Percentiles rank a stretch among this genome's conserved stretches.
These are phyloP conservation scores for Gaultheria prostrata DNA, from an alignment of 148 eudicot species.

Conservation along the genomic window DNA sequence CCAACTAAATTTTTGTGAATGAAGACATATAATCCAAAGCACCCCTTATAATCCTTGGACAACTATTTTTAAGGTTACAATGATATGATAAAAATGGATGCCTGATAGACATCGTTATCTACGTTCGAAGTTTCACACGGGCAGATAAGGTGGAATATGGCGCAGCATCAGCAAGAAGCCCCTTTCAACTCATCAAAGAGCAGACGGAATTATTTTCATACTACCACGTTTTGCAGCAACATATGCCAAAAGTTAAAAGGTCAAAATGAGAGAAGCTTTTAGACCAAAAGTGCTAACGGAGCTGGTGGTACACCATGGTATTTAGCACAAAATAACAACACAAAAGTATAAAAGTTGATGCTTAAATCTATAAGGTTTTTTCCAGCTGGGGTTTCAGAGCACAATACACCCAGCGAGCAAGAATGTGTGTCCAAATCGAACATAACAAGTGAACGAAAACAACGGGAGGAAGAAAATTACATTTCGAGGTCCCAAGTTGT, in stretches of 20 bases:
- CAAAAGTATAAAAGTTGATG: neutral
- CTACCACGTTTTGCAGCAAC: neutral
- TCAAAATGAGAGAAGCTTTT: neutral
- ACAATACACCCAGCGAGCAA: neutral
- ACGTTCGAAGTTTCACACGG: neutral
- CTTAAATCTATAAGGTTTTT: no score
- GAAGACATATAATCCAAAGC: no score
- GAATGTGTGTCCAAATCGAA: neutral
- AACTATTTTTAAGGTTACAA: no score
- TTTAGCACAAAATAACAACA: neutral
- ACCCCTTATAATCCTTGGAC: no score
- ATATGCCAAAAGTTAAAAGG: neutral
- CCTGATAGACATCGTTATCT: neutral
- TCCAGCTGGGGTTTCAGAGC: neutral
- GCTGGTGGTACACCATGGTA: neutral
- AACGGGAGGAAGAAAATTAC: conserved; percentile 28
- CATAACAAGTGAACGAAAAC: neutral
- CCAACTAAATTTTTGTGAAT: no score
- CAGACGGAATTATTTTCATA: neutral
- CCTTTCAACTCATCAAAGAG: neutral
- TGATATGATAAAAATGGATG: no score
- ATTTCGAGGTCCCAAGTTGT: conserved; percentile 71
- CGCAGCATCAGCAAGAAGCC: neutral
- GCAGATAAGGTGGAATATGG: neutral
- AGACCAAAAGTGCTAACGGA: neutral